Evolutionary conservation across 805 yeast genomes (phyloP).

Genomic region (Lachancea thermotolerans): DNA sequence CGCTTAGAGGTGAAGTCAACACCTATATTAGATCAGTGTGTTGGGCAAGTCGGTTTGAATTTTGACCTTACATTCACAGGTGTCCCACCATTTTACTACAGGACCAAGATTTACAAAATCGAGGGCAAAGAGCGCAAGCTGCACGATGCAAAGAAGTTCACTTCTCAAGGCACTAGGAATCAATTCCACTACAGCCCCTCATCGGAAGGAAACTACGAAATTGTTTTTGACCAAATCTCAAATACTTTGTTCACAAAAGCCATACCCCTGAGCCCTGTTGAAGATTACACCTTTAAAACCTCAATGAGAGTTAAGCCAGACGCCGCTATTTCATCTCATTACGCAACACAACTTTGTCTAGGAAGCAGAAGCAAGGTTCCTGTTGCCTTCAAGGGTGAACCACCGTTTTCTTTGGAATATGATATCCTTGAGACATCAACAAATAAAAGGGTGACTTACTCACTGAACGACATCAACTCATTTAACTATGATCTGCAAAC

Average conservation of each 20-base stretch:
- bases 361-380: slow-evolving; percentile 44
- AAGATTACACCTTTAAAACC: slow-evolving; percentile 53
- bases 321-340: slow-evolving; percentile 35
- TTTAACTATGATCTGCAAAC: slow-evolving; percentile 41
- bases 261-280: slow-evolving; percentile 29
- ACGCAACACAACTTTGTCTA: slow-evolving; percentile 36
- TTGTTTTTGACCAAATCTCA: slow-evolving; percentile 56
- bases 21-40: slow-evolving; percentile 75
- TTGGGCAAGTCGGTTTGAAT: slow-evolving; percentile 82
- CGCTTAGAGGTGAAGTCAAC: slow-evolving; percentile 35
- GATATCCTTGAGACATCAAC: slow-evolving; percentile 54
- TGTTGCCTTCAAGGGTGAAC: slow-evolving; percentile 64
- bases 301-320: slow-evolving; percentile 66
- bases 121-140: slow-evolving; percentile 31
- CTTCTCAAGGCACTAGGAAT: slow-evolving; percentile 40
- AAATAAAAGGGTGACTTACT: slow-evolving; percentile 40
- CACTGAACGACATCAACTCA: slow-evolving; percentile 35
- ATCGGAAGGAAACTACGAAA: slow-evolving; percentile 72
- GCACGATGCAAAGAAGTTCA: slow-evolving; percentile 32
- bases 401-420: slow-evolving; percentile 69
- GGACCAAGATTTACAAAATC: slow-evolving; percentile 52
- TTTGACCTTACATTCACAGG: slow-evolving; percentile 68
- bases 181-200: slow-evolving; percentile 69
- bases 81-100: slow-evolving; percentile 71
- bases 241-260: slow-evolving; percentile 56